Conservation (phyloP, 1,284 basidiomycete genomes). For the Cryptococcus amylolentus region DNA sequence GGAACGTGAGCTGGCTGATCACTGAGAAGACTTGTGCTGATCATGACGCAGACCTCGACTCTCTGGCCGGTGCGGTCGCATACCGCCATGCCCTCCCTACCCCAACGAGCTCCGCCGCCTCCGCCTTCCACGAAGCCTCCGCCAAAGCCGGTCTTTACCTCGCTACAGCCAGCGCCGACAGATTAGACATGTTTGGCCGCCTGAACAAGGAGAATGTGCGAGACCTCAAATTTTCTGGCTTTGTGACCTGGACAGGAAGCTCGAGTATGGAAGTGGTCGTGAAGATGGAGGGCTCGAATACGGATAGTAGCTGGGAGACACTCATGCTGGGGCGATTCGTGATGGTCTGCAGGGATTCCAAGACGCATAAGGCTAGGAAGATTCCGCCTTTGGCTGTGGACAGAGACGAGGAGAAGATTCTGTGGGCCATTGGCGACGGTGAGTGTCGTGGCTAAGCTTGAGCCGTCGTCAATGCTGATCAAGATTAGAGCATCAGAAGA, state of each 20-base stretch:
- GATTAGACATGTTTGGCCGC: constrained; percentile 51
- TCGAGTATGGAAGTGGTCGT: constrained; percentile 79
- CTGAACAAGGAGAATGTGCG: constrained; percentile 51
- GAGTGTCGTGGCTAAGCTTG: constrained; percentile 11
- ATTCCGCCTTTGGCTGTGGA: constrained; percentile 65
- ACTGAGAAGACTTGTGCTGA: not conserved
- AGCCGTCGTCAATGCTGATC: not conserved
- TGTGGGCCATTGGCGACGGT: constrained; percentile 69
- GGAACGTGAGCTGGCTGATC: constrained; percentile 34
- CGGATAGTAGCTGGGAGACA: constrained; percentile 57
- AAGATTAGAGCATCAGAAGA: constrained; percentile 57
- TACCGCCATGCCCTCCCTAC: constrained; percentile 68
- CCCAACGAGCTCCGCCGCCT: constrained; percentile 10
- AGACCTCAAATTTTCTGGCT: constrained; percentile 69
- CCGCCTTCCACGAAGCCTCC: constrained; percentile 55
- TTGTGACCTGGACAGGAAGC: constrained; percentile 71
- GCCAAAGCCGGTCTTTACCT: constrained; percentile 68
- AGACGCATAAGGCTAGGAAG: constrained; percentile 61
- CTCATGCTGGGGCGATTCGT: constrained; percentile 60
- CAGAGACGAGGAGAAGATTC: constrained; percentile 61
- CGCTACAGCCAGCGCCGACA: constrained; percentile 75
- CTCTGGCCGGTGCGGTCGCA: constrained; percentile 73
- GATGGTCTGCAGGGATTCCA: constrained; percentile 75
- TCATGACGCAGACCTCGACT: constrained; percentile 60
- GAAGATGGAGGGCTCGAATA: constrained; percentile 64